These are phyloP conservation scores for Gamarada debralockiae DNA, from an alignment of 495 filamentous ascomycete species.

Conservation along the genomic window DNA sequence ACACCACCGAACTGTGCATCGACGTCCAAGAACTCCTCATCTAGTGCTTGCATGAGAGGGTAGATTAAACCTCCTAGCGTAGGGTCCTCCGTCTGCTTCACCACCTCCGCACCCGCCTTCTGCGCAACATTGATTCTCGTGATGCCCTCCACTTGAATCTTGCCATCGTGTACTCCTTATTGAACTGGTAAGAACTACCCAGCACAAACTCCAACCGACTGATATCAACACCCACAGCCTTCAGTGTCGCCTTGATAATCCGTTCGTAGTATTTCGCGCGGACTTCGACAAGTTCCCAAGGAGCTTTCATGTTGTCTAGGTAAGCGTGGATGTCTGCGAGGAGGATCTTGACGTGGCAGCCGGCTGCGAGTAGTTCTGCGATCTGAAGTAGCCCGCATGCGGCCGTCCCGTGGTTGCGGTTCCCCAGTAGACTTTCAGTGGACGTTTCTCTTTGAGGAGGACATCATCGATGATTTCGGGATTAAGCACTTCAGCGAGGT, in stretches of 20 bases:
- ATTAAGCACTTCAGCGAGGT: slow-evolving; percentile 81
- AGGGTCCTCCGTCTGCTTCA: slow-evolving; percentile 76
- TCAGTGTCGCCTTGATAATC: slow-evolving; percentile 60
- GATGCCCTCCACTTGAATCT: slow-evolving; percentile 57
- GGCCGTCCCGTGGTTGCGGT: slow-evolving; percentile 52
- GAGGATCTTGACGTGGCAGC: slow-evolving; percentile 75
- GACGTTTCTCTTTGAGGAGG: slow-evolving; percentile 64
- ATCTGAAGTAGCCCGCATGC: slow-evolving; percentile 59
- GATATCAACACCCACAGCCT: slow-evolving; percentile 68
- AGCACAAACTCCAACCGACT: slow-evolving; percentile 80
- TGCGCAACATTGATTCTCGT: slow-evolving; percentile 67
- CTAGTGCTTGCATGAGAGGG: slow-evolving; percentile 82
- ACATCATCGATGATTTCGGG: slow-evolving; percentile 78
- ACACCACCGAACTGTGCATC: slow-evolving; percentile 74
- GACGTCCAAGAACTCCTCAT: slow-evolving; percentile 85
- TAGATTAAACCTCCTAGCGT: slow-evolving; percentile 80
- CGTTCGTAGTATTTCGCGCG: slow-evolving; percentile 70
- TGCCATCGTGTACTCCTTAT: slow-evolving; percentile 68
- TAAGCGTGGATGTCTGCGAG: slow-evolving; percentile 80
- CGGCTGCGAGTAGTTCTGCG: slow-evolving; percentile 80
- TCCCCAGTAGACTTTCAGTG: slow-evolving; percentile 85
- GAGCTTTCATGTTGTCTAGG: slow-evolving; percentile 81
- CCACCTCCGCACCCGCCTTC: slow-evolving; percentile 87
- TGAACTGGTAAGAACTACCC: slow-evolving; percentile 79
- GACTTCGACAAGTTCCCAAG: slow-evolving; percentile 79